Conservation (phyloP, 2,329 filamentous ascomycete genomes). For the Massarina eburnea region DNA sequence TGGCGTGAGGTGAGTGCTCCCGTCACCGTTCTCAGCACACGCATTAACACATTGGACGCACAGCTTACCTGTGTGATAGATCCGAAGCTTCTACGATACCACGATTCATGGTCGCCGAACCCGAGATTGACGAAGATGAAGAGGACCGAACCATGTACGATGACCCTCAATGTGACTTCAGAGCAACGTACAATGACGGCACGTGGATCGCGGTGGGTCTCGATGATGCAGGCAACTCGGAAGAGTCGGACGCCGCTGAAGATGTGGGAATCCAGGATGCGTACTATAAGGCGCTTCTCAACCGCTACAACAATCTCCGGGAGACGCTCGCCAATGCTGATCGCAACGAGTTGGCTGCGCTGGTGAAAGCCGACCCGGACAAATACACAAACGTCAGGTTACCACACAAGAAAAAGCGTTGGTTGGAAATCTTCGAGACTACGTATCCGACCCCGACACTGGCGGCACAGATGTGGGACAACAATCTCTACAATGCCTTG, state of each 20-base stretch:
- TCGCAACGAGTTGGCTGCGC: slow-evolving; percentile 51
- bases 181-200: slow-evolving; percentile 74
- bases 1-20: slow-evolving; percentile 33
- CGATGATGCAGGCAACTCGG: slow-evolving; percentile 9
- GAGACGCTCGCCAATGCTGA: slow-evolving; percentile 59
- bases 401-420: slow-evolving; percentile 41
- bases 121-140: slow-evolving; percentile 14
- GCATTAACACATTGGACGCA: slow-evolving; percentile 14
- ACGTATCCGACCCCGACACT: slow-evolving; percentile 51
- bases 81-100: slow-evolving; percentile 75
- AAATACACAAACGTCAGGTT: slow-evolving; percentile 12
- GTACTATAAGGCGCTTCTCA: slow-evolving; percentile 68
- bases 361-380: slow-evolving; percentile 7
- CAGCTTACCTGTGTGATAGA: slow-evolving; percentile 50
- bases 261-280: slow-evolving; percentile 56
- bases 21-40: not conserved
- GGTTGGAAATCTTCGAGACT: slow-evolving; percentile 30
- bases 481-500: slow-evolving; percentile 66
- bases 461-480: slow-evolving; percentile 60
- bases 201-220: slow-evolving; percentile 66
- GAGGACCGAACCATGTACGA: slow-evolving; percentile 50
- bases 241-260: slow-evolving; percentile 7
- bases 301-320: slow-evolving; percentile 68
- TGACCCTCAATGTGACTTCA: slow-evolving; percentile 54
- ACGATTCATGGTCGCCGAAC: slow-evolving; percentile 63